phyloP scores from a whole-genome alignment of 2,329 filamentous ascomycete genomes.

The Sordariomycetes sp. region DNA sequence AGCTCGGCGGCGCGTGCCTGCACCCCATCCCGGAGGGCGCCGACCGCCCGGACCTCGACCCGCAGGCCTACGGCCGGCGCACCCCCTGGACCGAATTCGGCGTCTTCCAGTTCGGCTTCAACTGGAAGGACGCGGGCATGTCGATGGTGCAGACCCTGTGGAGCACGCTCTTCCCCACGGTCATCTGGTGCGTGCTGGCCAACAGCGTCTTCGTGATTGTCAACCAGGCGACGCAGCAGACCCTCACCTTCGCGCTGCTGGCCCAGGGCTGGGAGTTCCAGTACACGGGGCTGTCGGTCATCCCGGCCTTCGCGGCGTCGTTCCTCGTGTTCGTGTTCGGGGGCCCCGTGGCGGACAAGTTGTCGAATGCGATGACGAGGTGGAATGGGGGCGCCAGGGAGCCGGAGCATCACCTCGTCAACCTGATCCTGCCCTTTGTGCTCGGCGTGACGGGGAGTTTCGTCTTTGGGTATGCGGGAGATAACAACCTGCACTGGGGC shows the following conservation, averaged over 20 bases:
- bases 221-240: slow-evolving; percentile 16
- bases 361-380: slow-evolving; percentile 17
- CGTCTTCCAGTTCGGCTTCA: slow-evolving; percentile 17
- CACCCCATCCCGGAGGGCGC: slow-evolving; percentile 14
- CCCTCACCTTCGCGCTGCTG: slow-evolving; percentile 10
- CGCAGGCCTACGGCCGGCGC: slow-evolving; percentile 13
- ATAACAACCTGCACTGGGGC: slow-evolving; percentile 15
- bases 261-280: slow-evolving; percentile 18
- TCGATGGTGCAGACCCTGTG: slow-evolving; percentile 18
- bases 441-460: slow-evolving; percentile 17
- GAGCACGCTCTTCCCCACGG: slow-evolving; percentile 19
- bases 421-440: slow-evolving; percentile 17
- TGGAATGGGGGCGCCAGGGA: slow-evolving; percentile 15
- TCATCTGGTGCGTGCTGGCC: slow-evolving; percentile 19
- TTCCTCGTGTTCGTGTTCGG: slow-evolving; percentile 13
- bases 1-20: slow-evolving; percentile 16
- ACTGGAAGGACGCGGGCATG: slow-evolving; percentile 12
- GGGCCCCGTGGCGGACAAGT: slow-evolving; percentile 16
- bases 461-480: slow-evolving; percentile 18
- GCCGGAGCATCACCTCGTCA: slow-evolving; percentile 20
- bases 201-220: slow-evolving; percentile 18
- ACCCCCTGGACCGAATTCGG: slow-evolving; percentile 19
- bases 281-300: slow-evolving; percentile 15
- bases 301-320: slow-evolving; percentile 12
- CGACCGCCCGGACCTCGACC: slow-evolving; percentile 16